phyloP scores from a whole-genome alignment of 768 basidiomycete species.

The Mycena floridula region DNA sequence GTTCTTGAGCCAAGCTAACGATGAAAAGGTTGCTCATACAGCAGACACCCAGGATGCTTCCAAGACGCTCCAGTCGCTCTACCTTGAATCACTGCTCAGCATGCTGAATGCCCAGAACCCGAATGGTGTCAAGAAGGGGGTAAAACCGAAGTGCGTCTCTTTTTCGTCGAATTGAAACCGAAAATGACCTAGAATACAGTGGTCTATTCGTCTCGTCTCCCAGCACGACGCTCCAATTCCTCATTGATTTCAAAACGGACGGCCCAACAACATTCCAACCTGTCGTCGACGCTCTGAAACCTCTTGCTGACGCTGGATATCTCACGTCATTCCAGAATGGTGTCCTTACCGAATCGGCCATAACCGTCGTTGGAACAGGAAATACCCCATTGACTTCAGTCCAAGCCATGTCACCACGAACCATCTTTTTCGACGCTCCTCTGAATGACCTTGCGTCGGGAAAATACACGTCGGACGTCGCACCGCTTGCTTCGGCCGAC shows the following conservation, averaged over 20 bases:
- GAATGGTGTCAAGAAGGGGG: constrained; percentile 34
- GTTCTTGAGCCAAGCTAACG: background rate
- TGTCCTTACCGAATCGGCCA: constrained; percentile 25
- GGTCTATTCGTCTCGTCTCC: constrained; percentile 46
- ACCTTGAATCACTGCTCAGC: constrained; percentile 38
- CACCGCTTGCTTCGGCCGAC: constrained; percentile 47
- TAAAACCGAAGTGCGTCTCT: background rate
- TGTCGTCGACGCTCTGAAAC: constrained; percentile 37
- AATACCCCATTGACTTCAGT: constrained; percentile 44
- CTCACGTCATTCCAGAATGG: constrained; percentile 40
- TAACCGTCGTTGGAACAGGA: constrained; percentile 45
- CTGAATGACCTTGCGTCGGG: constrained; percentile 27
- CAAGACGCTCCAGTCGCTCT: constrained; percentile 42
- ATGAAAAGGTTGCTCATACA: constrained; percentile 39
- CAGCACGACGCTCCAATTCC: constrained; percentile 35
- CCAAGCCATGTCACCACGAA: constrained; percentile 36
- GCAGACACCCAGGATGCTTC: constrained; percentile 31
- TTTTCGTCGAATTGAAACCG: background rate
- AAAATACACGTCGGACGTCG: constrained; percentile 34
- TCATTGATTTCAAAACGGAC: constrained; percentile 49
- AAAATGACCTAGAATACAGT: constrained; percentile 17
- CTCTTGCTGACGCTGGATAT: constrained; percentile 36
- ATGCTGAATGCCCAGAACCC: constrained; percentile 38
- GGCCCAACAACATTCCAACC: constrained; percentile 39
- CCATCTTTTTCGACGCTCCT: constrained; percentile 49